Percentiles rank a stretch among this genome's conserved stretches.
phyloP scores from a whole-genome alignment of 768 basidiomycete species.

The Pilatotrama ljubarskyi region DNA sequence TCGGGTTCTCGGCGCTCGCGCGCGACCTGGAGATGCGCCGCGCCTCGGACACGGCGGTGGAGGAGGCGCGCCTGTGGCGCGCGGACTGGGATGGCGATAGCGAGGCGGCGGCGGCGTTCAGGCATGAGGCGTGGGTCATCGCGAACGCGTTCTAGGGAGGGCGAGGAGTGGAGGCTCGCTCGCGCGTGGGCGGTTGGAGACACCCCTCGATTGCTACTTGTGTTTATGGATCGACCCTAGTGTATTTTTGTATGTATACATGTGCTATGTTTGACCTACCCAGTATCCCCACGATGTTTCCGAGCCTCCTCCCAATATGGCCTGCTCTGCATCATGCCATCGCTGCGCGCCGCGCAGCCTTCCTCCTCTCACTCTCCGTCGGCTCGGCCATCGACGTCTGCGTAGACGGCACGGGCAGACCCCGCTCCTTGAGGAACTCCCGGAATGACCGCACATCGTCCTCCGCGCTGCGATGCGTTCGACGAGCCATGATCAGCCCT shows the following conservation, averaged over 20 bases:
- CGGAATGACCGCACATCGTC: slow-evolving; percentile 19
- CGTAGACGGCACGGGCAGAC: neutral
- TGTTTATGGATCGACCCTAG: neutral
- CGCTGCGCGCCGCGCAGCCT: neutral
- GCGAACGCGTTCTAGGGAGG: slow-evolving; percentile 22
- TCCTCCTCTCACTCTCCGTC: slow-evolving; percentile 8
- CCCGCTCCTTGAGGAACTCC: slow-evolving; percentile 10
- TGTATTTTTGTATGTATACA: neutral
- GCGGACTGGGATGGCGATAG: slow-evolving; percentile 69
- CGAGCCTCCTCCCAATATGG: too few species aligned
- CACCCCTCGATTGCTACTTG: neutral
- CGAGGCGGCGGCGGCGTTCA: slow-evolving; percentile 68
- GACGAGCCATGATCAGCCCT: neutral
- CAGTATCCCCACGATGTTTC: too few species aligned
- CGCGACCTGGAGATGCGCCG: slow-evolving; percentile 59
- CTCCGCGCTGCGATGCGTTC: neutral
- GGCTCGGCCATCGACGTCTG: slow-evolving; percentile 1
- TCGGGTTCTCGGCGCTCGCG: slow-evolving; percentile 66
- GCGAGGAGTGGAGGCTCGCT: neutral
- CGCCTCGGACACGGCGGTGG: neutral
- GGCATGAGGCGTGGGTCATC: slow-evolving; percentile 68
- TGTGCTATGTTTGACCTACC: too few species aligned
- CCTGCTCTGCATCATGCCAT: neutral
- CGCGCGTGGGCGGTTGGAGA: neutral
- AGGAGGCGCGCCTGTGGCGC: slow-evolving; percentile 42